Conservation (phyloP, 2,329 filamentous ascomycete genomes). For the Ophiostoma fasciatum region DNA sequence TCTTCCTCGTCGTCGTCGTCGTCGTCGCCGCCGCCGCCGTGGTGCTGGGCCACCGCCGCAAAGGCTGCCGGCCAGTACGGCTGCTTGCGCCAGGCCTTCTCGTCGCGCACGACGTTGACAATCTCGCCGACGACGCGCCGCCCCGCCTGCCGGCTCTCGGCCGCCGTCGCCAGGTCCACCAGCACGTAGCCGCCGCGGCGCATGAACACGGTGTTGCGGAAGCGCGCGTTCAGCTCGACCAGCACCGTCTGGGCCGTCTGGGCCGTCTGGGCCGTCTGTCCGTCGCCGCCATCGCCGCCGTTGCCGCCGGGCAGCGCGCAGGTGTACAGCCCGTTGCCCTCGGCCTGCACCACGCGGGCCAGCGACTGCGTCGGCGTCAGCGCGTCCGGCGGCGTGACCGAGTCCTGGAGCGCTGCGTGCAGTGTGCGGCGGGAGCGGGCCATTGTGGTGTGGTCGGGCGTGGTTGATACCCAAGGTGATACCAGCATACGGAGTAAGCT, state of each 20-base stretch:
- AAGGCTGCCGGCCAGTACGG: conserved; percentile 82
- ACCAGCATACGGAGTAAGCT: too few relatives aligned
- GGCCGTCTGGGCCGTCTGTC: too few relatives aligned
- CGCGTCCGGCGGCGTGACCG: conserved; percentile 41
- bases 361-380: conserved; percentile 50
- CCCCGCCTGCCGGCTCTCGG: conserved; percentile 46
- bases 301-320: conserved; percentile 46
- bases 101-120: conserved; percentile 80
- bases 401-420: conserved; percentile 62
- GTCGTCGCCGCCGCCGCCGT: conserved; percentile 10
- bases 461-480: too few relatives aligned
- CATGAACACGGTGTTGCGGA: conserved; percentile 89
- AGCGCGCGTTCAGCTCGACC: conserved; percentile 65
- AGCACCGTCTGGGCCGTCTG: conserved; percentile 38
- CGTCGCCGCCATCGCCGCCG: background rate
- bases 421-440: conserved; percentile 62
- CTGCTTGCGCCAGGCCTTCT: conserved; percentile 83
- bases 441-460: too few relatives aligned
- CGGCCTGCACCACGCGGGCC: conserved; percentile 64
- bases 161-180: conserved; percentile 44
- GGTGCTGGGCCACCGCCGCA: conserved; percentile 48
- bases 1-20: conserved; percentile 54
- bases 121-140: conserved; percentile 82
- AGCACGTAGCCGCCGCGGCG: conserved; percentile 79
- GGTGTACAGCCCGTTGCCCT: conserved; percentile 80